Evolutionary conservation across 2,329 filamentous ascomycete species (phyloP).

Genomic region (Phialophora expanda): DNA sequence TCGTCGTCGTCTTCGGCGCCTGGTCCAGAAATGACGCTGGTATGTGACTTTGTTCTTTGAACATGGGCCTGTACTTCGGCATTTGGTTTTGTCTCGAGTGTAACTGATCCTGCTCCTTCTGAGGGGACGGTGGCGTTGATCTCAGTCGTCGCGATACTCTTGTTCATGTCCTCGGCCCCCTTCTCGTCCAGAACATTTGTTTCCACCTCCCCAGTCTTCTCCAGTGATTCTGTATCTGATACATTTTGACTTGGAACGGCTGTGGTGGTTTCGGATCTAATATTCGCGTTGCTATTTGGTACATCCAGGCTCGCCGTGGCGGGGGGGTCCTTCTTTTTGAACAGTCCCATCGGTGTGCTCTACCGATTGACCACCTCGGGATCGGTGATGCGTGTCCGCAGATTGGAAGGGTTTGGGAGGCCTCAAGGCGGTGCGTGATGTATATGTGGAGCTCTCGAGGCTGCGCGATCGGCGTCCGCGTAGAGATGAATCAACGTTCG

Average conservation of each 20-base stretch:
- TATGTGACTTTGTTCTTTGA: slow-evolving; percentile 24
- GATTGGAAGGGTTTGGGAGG: slow-evolving; percentile 1
- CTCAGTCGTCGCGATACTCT: slow-evolving; percentile 1
- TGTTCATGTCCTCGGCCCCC: slow-evolving; percentile 3
- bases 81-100: not conserved
- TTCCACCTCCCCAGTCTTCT: slow-evolving; percentile 26
- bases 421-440: not conserved
- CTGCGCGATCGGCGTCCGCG: slow-evolving; percentile 2
- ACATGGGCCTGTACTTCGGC: slow-evolving; percentile 19
- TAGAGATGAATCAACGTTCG: not conserved
- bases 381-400: not conserved
- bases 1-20: slow-evolving; percentile 48
- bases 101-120: not conserved
- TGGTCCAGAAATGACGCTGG: slow-evolving; percentile 3
- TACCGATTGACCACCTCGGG: not conserved
- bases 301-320: not conserved
- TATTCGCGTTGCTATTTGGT: slow-evolving; percentile 14
- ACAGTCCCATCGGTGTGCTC: slow-evolving; percentile 26
- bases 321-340: slow-evolving; percentile 22
- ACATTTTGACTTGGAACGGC: slow-evolving; percentile 35
- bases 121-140: not conserved
- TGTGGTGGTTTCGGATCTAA: slow-evolving; percentile 31
- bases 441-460: slow-evolving; percentile 9
- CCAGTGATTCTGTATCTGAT: slow-evolving; percentile 32
- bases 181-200: slow-evolving; percentile 14